Evolutionary conservation across 345 rosid species (phyloP).

Genomic region (Citrus cavaleriei): DNA sequence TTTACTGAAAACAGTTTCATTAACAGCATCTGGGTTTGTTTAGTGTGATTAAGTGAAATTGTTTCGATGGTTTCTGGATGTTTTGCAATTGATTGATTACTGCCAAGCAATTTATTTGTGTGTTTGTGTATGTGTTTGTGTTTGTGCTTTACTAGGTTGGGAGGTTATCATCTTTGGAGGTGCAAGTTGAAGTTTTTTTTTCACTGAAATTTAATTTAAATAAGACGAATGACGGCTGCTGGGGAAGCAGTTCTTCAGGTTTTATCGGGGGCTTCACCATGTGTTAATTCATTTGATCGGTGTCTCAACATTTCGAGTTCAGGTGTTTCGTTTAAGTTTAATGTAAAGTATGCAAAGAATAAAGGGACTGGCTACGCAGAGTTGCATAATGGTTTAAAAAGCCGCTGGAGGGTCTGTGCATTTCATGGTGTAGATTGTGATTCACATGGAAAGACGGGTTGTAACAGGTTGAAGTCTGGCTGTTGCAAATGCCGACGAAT

Average conservation of each 20-base stretch:
- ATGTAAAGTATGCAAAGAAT: conserved; percentile 6
- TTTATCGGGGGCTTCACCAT: conserved; percentile 24
- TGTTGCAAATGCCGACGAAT: conserved; percentile 53
- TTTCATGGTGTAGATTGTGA: conserved; percentile 2
- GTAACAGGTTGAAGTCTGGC: conserved; percentile 17
- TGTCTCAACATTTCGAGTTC: conserved; percentile 22
- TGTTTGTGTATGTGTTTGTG: not conserved
- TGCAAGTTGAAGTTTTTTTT: not conserved
- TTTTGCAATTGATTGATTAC: not conserved
- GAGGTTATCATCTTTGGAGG: not conserved
- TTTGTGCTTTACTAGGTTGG: not conserved
- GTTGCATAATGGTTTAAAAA: conserved; percentile 9
- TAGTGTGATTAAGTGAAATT: no score
- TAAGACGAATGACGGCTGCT: conserved; percentile 42
- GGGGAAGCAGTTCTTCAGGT: conserved; percentile 35
- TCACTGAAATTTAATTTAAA: not conserved
- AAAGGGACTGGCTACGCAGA: conserved; percentile 14
- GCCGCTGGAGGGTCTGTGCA: conserved; percentile 11
- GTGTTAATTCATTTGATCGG: conserved; percentile 15
- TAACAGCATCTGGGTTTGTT: not conserved
- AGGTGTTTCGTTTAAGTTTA: conserved; percentile 17
- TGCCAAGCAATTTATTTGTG: not conserved
- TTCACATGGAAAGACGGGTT: not conserved
- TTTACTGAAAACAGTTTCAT: not conserved
- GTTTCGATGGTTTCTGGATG: not conserved